Percentiles rank a stretch among this genome's conserved stretches.
Conservation (phyloP, 805 yeast species). For the Candida insectorum region DNA sequence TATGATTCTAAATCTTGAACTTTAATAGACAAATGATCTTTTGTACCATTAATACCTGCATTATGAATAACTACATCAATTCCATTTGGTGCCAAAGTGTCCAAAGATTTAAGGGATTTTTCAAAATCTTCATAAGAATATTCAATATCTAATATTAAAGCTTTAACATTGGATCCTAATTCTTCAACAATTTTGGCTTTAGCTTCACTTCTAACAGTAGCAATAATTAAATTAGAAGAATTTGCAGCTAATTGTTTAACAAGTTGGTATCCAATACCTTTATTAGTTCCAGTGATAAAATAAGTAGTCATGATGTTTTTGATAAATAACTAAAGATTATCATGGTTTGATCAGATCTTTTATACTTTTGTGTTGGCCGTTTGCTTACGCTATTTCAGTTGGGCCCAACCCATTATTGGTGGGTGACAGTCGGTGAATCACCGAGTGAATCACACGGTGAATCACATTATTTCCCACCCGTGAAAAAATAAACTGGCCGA, state of each 20-base stretch:
- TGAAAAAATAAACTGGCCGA: too few relatives aligned
- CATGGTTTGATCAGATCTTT: too few relatives aligned
- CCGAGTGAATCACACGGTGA: too few relatives aligned
- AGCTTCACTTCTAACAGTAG: constrained; percentile 35
- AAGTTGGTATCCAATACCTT: constrained; percentile 39
- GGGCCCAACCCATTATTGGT: too few relatives aligned
- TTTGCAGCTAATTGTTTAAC: constrained; percentile 20
- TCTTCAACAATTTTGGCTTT: constrained; percentile 16
- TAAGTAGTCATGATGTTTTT: constrained; percentile 4
- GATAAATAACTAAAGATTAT: too few relatives aligned
- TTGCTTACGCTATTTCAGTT: too few relatives aligned
- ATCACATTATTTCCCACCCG: too few relatives aligned
- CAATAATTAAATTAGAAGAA: constrained; percentile 31
- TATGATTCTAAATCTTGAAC: constrained; percentile 4
- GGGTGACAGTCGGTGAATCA: too few relatives aligned
- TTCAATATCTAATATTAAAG: constrained; percentile 7
- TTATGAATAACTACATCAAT: constrained; percentile 19
- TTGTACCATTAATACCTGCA: constrained; percentile 5
- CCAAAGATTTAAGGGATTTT: constrained; percentile 7
- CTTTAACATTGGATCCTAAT: constrained; percentile 5
- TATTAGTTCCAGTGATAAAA: constrained; percentile 36
- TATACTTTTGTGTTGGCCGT: too few relatives aligned
- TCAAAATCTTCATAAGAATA: constrained; percentile 4
- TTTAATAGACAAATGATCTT: background rate
- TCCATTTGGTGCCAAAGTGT: constrained; percentile 9